Percentiles rank a stretch among this genome's conserved stretches.
These are phyloP conservation scores for Circinella minor DNA, from an alignment of 371 early-diverging fungal species.

Conservation along the genomic window DNA sequence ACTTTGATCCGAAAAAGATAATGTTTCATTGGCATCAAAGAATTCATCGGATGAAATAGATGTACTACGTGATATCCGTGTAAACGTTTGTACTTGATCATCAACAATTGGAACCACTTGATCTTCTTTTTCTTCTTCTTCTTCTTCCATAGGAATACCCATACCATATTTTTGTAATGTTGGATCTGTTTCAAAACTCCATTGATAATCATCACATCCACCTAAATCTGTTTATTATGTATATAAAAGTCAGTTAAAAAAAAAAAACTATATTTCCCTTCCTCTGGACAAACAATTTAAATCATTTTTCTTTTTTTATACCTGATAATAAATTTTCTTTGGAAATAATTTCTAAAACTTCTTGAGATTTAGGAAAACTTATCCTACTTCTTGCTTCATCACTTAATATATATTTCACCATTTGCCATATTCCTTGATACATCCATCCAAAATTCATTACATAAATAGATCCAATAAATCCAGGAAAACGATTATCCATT, in stretches of 20 bases:
- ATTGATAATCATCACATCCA: constrained; percentile 36
- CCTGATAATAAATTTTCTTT: constrained; percentile 33
- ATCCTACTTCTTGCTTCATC: constrained; percentile 42
- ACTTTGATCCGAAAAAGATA: neutral
- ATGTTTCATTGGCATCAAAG: constrained; percentile 38
- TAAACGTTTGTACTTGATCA: neutral
- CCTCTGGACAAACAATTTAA: too few relatives aligned
- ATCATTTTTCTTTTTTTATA: constrained; percentile 14
- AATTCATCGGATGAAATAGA: constrained; percentile 34
- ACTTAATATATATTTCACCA: constrained; percentile 40
- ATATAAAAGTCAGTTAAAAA: neutral
- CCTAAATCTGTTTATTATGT: constrained; percentile 31
- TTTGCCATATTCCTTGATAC: constrained; percentile 53
- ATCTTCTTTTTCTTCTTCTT: neutral
- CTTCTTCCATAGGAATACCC: constrained; percentile 9
- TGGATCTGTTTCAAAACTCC: constrained; percentile 39
- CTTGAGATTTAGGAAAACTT: constrained; percentile 33
- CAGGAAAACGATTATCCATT: constrained; percentile 38
- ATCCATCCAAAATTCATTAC: constrained; percentile 54
- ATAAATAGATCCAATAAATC: constrained; percentile 37
- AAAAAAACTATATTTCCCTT: neutral
- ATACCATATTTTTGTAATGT: constrained; percentile 39
- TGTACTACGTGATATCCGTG: constrained; percentile 21
- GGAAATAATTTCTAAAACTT: constrained; percentile 30
- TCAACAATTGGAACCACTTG: constrained; percentile 4